Conservation (phyloP, 1,284 basidiomycete species). For the Gomphus bonarii region DNA sequence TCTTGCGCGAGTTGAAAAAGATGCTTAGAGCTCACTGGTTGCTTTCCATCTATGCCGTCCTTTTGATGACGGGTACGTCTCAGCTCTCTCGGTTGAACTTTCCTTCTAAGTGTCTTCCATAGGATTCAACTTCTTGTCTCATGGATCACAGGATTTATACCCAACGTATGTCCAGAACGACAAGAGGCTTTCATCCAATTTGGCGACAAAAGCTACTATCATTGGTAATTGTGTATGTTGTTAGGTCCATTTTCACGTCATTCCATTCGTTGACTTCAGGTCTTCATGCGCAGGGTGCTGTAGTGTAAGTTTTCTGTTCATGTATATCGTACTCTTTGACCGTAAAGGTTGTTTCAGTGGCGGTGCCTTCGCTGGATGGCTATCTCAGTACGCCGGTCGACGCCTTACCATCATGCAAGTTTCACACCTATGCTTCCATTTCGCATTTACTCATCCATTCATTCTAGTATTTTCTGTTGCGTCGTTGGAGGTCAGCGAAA, state of each 20-base stretch:
- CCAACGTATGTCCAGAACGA: conserved; percentile 66
- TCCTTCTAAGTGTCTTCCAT: conserved; percentile 13
- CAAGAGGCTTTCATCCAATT: conserved; percentile 46
- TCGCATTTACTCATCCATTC: background rate
- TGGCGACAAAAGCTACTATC: conserved; percentile 81
- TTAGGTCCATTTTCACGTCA: conserved; percentile 4
- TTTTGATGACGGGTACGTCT: conserved; percentile 63
- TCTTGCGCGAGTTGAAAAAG: conserved; percentile 56
- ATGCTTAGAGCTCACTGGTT: conserved; percentile 86
- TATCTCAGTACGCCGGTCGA: conserved; percentile 81
- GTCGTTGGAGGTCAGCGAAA: conserved; percentile 31
- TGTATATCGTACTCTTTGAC: background rate
- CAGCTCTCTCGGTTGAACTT: background rate
- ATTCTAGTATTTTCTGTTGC: conserved; percentile 40
- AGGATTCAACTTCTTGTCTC: conserved; percentile 91
- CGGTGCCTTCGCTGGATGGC: conserved; percentile 66
- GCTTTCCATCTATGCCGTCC: conserved; percentile 73
- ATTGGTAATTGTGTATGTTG: conserved; percentile 70
- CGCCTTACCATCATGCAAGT: conserved; percentile 75
- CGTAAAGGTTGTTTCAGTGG: conserved; percentile 38
- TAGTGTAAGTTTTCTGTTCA: conserved; percentile 39
- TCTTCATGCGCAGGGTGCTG: conserved; percentile 48
- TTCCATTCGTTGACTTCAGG: conserved; percentile 25
- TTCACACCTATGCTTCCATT: conserved; percentile 15
- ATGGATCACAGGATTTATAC: conserved; percentile 79